Evolutionary conservation across 2,329 filamentous ascomycete species (phyloP).

Genomic region (Colletotrichum cereale): DNA sequence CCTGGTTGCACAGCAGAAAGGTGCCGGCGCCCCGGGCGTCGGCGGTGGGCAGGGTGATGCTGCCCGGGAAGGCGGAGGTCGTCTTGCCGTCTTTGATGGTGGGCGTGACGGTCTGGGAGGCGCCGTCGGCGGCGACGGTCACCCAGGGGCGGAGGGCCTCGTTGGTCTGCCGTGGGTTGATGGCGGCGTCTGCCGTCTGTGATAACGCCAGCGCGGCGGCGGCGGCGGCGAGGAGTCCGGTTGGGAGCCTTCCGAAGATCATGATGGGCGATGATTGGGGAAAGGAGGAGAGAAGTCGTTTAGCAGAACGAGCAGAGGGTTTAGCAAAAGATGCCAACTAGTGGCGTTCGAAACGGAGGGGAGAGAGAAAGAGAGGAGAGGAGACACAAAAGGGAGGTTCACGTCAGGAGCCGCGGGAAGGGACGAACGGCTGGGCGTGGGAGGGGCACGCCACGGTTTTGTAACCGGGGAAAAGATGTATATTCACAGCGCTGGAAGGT

Average conservation of each 20-base stretch:
- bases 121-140: constrained; percentile 36
- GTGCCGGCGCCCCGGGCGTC: constrained; percentile 34
- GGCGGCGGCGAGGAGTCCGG: constrained; percentile 22
- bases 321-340: constrained; percentile 11
- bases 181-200: constrained; percentile 16
- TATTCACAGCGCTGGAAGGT: constrained; percentile 18
- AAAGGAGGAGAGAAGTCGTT: background rate
- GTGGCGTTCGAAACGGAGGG: constrained; percentile 9
- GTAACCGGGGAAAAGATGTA: constrained; percentile 15
- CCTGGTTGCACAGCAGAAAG: constrained; percentile 39
- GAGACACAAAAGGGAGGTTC: constrained; percentile 9
- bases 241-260: constrained; percentile 12
- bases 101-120: constrained; percentile 36
- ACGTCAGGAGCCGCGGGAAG: background rate
- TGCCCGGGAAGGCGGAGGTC: constrained; percentile 34
- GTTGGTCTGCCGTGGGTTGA: constrained; percentile 29
- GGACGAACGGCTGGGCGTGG: background rate
- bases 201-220: constrained; percentile 1
- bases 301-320: background rate
- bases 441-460: constrained; percentile 17
- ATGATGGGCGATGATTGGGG: background rate
- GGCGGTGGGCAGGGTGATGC: constrained; percentile 29
- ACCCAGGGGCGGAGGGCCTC: constrained; percentile 41
- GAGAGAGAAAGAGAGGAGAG: background rate
- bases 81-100: constrained; percentile 38